Percentiles rank a stretch among this genome's conserved stretches.
phyloP scores from a whole-genome alignment of 305 asterid genomes.

The Fraxinus dipetala region DNA sequence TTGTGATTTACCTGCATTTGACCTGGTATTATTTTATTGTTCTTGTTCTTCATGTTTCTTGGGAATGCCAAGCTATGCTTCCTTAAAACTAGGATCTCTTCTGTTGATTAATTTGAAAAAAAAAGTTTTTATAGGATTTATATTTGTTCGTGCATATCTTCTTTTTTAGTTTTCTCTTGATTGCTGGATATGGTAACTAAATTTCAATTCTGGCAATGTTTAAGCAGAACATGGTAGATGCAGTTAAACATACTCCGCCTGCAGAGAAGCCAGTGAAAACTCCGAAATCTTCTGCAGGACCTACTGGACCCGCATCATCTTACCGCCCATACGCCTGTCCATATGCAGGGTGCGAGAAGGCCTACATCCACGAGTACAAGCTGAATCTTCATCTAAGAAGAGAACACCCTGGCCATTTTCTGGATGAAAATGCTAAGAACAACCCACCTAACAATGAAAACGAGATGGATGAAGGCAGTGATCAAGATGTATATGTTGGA shows the following conservation, averaged over 20 bases:
- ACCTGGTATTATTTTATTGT: not conserved
- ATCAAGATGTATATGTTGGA: slow-evolving; percentile 53
- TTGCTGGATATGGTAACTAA: slow-evolving; percentile 3
- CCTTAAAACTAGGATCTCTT: not conserved
- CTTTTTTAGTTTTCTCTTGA: not conserved
- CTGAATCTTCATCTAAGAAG: slow-evolving; percentile 87
- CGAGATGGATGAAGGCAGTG: slow-evolving; percentile 80
- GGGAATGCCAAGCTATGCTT: not conserved
- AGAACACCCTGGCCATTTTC: slow-evolving; percentile 91
- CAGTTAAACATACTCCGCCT: slow-evolving; percentile 53
- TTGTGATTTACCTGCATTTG: not conserved
- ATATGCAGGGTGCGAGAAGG: slow-evolving; percentile 89
- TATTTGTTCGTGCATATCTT: not conserved
- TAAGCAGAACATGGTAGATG: slow-evolving; percentile 47
- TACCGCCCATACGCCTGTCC: slow-evolving; percentile 93
- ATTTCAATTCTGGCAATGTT: slow-evolving; percentile 15
- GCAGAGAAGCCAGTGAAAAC: slow-evolving; percentile 68
- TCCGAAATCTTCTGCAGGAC: slow-evolving; percentile 49
- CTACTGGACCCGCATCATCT: slow-evolving; percentile 60
- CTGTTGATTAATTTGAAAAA: not conserved
- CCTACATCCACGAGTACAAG: slow-evolving; percentile 98
- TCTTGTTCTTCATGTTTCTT: not conserved
- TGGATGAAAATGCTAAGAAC: slow-evolving; percentile 66
- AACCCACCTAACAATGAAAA: slow-evolving; percentile 42
- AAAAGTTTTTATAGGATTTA: not conserved